phyloP scores from a whole-genome alignment of 768 basidiomycete species.

The Melanogaster broomeanus region DNA sequence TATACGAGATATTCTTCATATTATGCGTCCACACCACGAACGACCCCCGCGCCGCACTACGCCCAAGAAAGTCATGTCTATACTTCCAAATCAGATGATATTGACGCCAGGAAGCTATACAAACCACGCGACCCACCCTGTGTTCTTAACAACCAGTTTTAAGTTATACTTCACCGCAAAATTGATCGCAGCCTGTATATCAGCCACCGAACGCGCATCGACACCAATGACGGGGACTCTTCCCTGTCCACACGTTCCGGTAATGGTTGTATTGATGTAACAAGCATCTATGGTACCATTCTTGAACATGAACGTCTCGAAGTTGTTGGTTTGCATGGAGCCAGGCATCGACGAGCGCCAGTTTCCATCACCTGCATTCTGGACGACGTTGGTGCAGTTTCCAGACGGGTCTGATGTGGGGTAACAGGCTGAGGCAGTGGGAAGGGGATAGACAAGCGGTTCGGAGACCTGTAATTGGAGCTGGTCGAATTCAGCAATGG shows the following conservation, averaged over 20 bases:
- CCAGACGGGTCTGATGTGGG: conserved; percentile 34
- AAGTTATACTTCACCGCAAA: conserved; percentile 21
- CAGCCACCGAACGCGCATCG: conserved; percentile 15
- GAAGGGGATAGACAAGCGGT: conserved; percentile 28
- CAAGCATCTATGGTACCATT: conserved; percentile 45
- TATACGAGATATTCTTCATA: conserved; percentile 38
- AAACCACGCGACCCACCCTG: no score
- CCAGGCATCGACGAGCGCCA: conserved; percentile 46
- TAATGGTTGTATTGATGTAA: conserved; percentile 33
- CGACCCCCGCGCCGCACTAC: conserved; percentile 38
- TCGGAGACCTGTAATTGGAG: conserved; percentile 30
- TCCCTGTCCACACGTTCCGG: conserved; percentile 18
- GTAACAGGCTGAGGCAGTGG: conserved; percentile 45
- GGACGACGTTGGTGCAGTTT: conserved; percentile 37
- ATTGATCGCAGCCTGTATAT: conserved; percentile 20
- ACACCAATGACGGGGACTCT: conserved; percentile 21
- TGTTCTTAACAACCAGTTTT: no score
- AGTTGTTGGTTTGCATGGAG: conserved; percentile 37
- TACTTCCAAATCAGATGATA: neutral
- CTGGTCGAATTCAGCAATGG: conserved; percentile 28
- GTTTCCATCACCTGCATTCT: conserved; percentile 31
- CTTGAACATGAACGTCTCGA: no score
- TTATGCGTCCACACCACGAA: conserved; percentile 45
- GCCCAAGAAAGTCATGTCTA: conserved; percentile 41
- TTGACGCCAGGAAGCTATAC: no score